phyloP scores from a whole-genome alignment of 2,329 filamentous ascomycete genomes.

The Claviceps capensis region DNA sequence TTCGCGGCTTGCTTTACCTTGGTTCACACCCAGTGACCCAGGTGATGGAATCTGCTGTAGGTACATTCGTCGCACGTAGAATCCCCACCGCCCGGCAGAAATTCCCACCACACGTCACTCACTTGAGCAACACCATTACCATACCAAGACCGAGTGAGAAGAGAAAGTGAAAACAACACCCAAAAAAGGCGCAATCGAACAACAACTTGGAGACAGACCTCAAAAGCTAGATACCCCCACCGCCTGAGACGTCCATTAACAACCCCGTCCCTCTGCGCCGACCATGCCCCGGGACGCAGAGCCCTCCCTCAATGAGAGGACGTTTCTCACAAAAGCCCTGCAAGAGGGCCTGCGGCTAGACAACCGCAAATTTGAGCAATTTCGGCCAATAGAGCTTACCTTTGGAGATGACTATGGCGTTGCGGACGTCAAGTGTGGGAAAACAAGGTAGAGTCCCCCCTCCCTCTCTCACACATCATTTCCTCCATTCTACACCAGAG shows the following conservation, averaged over 20 bases:
- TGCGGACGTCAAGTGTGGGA: conserved; percentile 75
- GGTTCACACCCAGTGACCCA: no score
- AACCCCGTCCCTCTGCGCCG: conserved; percentile 8
- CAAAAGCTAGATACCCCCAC: background rate
- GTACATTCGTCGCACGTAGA: no score
- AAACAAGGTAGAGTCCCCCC: conserved; percentile 54
- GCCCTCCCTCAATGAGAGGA: conserved; percentile 76
- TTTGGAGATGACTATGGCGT: conserved; percentile 90
- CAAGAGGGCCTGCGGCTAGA: conserved; percentile 72
- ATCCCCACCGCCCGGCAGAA: conserved; percentile 37
- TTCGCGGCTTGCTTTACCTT: no score
- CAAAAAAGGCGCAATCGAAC: background rate
- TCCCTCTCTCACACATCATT: background rate
- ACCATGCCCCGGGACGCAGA: conserved; percentile 85
- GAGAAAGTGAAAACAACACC: conserved; percentile 7
- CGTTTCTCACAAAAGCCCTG: conserved; percentile 74
- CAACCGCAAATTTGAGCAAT: conserved; percentile 67
- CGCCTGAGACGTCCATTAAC: background rate
- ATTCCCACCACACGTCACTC: conserved; percentile 13
- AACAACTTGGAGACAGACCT: background rate
- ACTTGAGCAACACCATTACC: background rate
- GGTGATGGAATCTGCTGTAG: background rate
- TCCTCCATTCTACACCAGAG: background rate
- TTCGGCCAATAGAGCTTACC: conserved; percentile 59
- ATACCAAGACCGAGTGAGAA: background rate